phyloP scores from a whole-genome alignment of 2,329 filamentous ascomycete genomes.

The Pseudopyricularia javanii region DNA sequence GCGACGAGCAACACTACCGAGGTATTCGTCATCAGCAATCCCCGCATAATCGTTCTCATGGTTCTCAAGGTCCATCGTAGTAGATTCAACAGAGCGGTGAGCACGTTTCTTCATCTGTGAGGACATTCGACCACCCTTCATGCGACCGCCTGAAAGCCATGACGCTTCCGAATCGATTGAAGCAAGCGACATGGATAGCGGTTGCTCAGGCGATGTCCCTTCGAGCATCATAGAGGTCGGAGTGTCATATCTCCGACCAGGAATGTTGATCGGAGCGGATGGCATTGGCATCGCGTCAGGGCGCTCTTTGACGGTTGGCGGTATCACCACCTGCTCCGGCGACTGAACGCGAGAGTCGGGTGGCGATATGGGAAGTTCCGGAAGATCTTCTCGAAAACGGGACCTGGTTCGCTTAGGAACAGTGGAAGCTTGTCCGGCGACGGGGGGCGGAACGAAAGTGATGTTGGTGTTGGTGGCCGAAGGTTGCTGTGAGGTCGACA shows the following conservation, averaged over 20 bases:
- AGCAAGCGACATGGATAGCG: constrained; percentile 76
- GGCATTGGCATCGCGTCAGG: constrained; percentile 1
- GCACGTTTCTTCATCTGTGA: constrained; percentile 20
- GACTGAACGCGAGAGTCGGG: constrained; percentile 73
- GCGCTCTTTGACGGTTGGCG: constrained; percentile 12
- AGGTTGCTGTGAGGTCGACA: constrained; percentile 41
- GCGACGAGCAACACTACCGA: constrained; percentile 37
- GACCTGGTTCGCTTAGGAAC: constrained; percentile 72
- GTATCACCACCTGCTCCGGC: constrained; percentile 45
- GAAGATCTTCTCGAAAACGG: constrained; percentile 84
- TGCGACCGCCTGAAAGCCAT: constrained; percentile 70
- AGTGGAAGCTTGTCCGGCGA: constrained; percentile 21
- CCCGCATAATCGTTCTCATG: constrained; percentile 50
- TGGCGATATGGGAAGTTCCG: constrained; percentile 75
- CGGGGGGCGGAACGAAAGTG: constrained; percentile 7
- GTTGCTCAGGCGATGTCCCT: constrained; percentile 40
- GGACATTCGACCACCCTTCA: constrained; percentile 26
- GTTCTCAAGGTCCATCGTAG: constrained; percentile 26
- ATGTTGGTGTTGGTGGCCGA: constrained; percentile 21
- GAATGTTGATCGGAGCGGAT: constrained; percentile 8
- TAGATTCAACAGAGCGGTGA: constrained; percentile 22
- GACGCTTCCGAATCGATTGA: constrained; percentile 93
- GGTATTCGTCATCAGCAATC: constrained; percentile 62
- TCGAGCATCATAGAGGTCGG: constrained; percentile 29
- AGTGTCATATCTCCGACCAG: constrained; percentile 25